A percentile compares a stretch with the other conserved stretches of the same genome.
Evolutionary conservation across 345 rosid species (phyloP).

Genomic region (Camelina laxa): DNA sequence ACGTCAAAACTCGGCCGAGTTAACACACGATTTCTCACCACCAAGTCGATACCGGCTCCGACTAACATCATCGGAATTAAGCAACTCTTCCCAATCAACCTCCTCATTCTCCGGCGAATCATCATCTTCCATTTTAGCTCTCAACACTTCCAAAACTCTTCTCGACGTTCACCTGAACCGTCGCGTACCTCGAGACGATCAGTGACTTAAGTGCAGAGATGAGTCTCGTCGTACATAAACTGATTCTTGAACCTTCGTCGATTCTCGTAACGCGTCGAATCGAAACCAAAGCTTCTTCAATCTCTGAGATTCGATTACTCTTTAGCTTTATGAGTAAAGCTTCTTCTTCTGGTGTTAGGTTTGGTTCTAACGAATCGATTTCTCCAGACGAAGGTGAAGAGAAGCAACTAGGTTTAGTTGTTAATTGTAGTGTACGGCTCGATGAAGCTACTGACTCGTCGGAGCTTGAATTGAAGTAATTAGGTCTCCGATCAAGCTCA

Average conservation of each 20-base stretch:
- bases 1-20: constrained; percentile 60
- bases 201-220: constrained; percentile 58
- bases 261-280: constrained; percentile 64
- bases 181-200: constrained; percentile 60
- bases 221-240: constrained; percentile 61
- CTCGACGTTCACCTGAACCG: constrained; percentile 67
- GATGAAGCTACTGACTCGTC: constrained; percentile 50
- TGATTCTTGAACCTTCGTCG: constrained; percentile 51
- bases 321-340: constrained; percentile 55
- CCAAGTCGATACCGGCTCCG: constrained; percentile 43
- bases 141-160: constrained; percentile 54
- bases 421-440: constrained; percentile 53
- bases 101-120: constrained; percentile 55
- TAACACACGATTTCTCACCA: constrained; percentile 39
- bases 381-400: constrained; percentile 72
- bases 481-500: constrained; percentile 51
- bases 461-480: constrained; percentile 56
- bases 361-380: constrained; percentile 44
- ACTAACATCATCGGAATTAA: constrained; percentile 53
- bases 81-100: constrained; percentile 82
- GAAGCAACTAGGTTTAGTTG: constrained; percentile 66
- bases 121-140: constrained; percentile 48
- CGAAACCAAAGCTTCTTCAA: constrained; percentile 65
- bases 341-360: constrained; percentile 55
- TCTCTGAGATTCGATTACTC: constrained; percentile 52